phyloP scores from a whole-genome alignment of 495 filamentous ascomycete genomes.

The Lophiostoma macrostomum region DNA sequence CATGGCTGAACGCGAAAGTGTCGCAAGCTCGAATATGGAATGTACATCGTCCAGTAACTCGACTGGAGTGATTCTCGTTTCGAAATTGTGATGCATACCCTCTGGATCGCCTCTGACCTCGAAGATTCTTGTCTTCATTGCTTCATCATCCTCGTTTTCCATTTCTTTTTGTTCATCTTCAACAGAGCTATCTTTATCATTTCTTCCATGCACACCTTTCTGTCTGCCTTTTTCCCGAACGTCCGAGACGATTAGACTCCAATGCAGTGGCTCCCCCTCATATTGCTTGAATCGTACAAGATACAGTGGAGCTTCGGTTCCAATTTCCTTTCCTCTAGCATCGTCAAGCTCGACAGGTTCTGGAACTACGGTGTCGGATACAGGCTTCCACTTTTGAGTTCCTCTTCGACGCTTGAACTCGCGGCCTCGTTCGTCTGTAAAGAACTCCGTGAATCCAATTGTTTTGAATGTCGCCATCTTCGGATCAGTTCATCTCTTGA shows the following conservation, averaged over 20 bases:
- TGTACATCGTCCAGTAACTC: not conserved
- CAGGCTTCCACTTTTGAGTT: too few relatives aligned
- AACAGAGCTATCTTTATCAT: too few relatives aligned
- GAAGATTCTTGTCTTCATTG: not conserved
- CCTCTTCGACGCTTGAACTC: not conserved
- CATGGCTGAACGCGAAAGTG: not conserved
- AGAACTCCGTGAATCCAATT: constrained; percentile 1
- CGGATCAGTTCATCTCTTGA: too few relatives aligned
- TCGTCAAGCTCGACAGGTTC: not conserved
- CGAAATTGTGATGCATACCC: not conserved
- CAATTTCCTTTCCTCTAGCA: too few relatives aligned
- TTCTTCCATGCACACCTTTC: not conserved
- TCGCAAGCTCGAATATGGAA: not conserved
- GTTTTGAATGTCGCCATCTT: not conserved
- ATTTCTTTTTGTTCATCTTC: too few relatives aligned
- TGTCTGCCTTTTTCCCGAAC: not conserved
- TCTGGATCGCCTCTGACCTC: not conserved
- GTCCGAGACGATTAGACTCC: not conserved
- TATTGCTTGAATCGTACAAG: not conserved
- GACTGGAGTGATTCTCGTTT: not conserved
- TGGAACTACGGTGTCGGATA: not conserved
- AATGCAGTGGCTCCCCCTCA: not conserved
- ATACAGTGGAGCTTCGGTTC: too few relatives aligned
- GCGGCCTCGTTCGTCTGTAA: not conserved
- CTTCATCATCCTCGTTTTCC: too few relatives aligned